Base-by-base conservation (phyloP, 192 early-diverging fungal genomes). In the Dissophora ornata region DNA sequence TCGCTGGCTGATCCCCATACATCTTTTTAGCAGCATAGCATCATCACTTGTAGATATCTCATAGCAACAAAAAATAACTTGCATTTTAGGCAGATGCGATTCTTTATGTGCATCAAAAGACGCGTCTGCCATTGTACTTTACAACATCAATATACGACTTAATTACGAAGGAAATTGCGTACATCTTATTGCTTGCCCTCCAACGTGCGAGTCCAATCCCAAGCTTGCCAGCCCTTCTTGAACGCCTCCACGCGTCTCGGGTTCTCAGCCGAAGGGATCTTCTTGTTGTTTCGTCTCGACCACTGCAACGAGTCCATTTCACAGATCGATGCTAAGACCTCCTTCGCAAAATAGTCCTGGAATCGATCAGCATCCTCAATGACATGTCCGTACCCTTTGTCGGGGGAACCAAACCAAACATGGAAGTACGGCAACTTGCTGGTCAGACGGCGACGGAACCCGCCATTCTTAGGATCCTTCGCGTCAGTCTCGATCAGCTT, bases 391-490 rank as follows among this genome's bases (percentile, higher is more conserved):
- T 90, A 87, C 2, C 97, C 95, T 32, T 90, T 87, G 64, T 94
- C 87, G 9, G 92, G 89, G 5, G 73, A 77, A 49, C 93, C 90
- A 67, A 95, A 94, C 97, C 97, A 99, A 2, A 98, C 94, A 57
- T 99, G 97, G 70, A 99, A 97, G 73, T 95, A 99, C 2, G 97
- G 95, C 80, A 98, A 45, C 36, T 97, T 88, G 11, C 88, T 84
- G 8, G 90, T 87, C 83, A 95, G 84, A 9, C 84, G 80, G 34
- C 85, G 69, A 52, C 92, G 85, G 71, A 95, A 93, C 25, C 92
- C 93, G 49, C 86, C 85, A 22, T 85, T 80, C 2, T 30, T 29
- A 1, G 64, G 24, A 9, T 50, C 42, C 15, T 82, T 80, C 10
- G 80, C 53, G 54, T 90, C 87, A 1, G 81, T 61, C 66, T 91